Percentiles rank a stretch among this genome's conserved stretches.
Conservation (phyloP, 2,329 filamentous ascomycete species). For the Beauveria sp. region DNA sequence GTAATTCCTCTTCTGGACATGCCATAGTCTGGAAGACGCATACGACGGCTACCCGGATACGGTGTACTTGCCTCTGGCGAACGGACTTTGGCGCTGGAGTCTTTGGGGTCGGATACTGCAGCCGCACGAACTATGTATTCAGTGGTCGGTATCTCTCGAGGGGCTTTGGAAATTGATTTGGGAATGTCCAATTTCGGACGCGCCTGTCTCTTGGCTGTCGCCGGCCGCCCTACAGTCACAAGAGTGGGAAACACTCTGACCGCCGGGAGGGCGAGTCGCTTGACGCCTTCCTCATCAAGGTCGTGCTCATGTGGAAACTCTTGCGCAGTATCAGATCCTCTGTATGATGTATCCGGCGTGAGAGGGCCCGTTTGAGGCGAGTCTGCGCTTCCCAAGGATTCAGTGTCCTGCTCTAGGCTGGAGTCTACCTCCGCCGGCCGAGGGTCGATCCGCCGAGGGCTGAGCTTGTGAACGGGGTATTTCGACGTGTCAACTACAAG, state of each 20-base stretch:
- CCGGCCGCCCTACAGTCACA: background rate
- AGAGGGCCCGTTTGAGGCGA: background rate
- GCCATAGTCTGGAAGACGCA: background rate
- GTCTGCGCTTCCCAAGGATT: background rate
- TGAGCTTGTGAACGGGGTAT: constrained; percentile 37
- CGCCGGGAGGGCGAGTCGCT: background rate
- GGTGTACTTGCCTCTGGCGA: background rate
- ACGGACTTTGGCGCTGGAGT: background rate
- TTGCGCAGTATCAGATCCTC: background rate
- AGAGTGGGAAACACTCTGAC: background rate
- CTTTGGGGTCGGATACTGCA: background rate
- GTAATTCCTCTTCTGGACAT: no score
- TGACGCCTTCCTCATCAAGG: background rate
- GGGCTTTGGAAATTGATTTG: background rate
- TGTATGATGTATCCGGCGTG: background rate
- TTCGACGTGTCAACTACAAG: constrained; percentile 57
- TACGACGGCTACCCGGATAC: background rate
- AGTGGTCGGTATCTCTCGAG: background rate
- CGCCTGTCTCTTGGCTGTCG: background rate
- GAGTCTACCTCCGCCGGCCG: background rate
- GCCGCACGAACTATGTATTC: background rate
- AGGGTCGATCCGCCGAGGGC: no score
- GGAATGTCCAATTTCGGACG: background rate
- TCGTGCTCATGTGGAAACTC: no score
- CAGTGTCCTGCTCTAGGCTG: background rate